A percentile compares a stretch with the other conserved stretches of the same genome.
phyloP scores from a whole-genome alignment of 345 rosid genomes.

The Combretum micranthum region DNA sequence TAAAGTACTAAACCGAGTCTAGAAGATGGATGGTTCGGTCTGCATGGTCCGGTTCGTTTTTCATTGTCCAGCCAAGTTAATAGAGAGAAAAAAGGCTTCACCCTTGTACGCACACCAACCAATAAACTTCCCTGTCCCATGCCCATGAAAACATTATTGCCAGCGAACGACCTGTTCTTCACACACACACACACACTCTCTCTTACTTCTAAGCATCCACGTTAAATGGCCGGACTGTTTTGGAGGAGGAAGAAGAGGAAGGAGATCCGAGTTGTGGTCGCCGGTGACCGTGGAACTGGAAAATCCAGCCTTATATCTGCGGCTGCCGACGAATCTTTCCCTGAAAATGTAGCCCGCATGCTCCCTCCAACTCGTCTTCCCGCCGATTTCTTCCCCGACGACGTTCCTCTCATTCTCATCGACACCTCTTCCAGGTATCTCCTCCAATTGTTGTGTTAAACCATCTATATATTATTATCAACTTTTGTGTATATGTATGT shows the following conservation, averaged over 20 bases:
- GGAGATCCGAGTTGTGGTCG: conserved; percentile 51
- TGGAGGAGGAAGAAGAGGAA: conserved; percentile 6
- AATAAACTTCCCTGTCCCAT: no score
- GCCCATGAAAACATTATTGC: no score
- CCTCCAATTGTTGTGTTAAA: background rate
- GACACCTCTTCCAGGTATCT: conserved; percentile 70
- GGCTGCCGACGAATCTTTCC: conserved; percentile 56
- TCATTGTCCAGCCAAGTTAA: no score
- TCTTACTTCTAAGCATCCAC: no score
- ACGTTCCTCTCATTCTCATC: conserved; percentile 66
- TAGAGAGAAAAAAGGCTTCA: no score
- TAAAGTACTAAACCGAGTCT: no score
- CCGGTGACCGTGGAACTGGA: conserved; percentile 71
- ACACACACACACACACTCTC: background rate
- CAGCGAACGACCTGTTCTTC: no score
- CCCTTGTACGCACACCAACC: no score
- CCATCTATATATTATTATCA: no score
- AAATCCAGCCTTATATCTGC: conserved; percentile 74
- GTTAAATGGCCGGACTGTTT: no score
- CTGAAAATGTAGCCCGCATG: conserved; percentile 51
- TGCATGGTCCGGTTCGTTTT: no score
- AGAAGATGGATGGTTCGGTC: no score
- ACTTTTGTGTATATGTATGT: background rate
- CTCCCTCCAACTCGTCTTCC: conserved; percentile 75
- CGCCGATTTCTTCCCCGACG: conserved; percentile 61